Conservation (phyloP, 2,329 filamentous ascomycete genomes). For the Microdochium paspali region DNA sequence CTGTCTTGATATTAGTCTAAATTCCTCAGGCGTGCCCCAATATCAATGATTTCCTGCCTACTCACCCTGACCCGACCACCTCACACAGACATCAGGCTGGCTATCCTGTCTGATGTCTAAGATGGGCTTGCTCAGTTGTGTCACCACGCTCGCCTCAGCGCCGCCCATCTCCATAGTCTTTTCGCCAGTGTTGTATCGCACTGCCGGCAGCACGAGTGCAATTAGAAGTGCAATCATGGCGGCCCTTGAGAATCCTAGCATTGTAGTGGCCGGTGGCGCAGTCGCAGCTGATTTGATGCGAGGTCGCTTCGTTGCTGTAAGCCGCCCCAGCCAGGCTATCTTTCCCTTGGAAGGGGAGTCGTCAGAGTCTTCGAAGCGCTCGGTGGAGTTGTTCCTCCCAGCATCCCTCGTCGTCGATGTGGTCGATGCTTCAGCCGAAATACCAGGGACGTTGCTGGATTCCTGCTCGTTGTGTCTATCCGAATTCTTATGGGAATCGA, state of each 20-base stretch:
- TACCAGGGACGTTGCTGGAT: constrained; percentile 17
- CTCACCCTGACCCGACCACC: constrained; percentile 57
- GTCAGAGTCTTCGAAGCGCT: constrained; percentile 3
- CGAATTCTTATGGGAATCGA: constrained; percentile 3
- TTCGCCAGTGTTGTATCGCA: constrained; percentile 31
- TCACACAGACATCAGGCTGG: constrained; percentile 47
- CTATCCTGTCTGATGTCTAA: constrained; percentile 33
- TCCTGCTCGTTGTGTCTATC: constrained; percentile 19
- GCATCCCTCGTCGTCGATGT: constrained; percentile 16
- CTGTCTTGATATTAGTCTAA: constrained; percentile 20
- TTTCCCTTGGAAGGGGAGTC: constrained; percentile 7
- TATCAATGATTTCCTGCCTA: constrained; percentile 1
- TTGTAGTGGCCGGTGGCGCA: constrained; percentile 27
- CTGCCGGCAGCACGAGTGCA: constrained; percentile 37
- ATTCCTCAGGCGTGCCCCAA: constrained; percentile 6
- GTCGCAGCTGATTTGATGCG: constrained; percentile 32
- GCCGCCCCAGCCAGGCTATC: constrained; percentile 31
- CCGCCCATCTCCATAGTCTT: constrained; percentile 29
- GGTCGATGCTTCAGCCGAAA: constrained; percentile 11
- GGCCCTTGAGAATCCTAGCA: constrained; percentile 25
- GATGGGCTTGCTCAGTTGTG: constrained; percentile 11
- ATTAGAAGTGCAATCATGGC: constrained; percentile 39
- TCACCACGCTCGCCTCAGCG: constrained; percentile 37
- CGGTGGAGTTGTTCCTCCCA: constrained; percentile 5
- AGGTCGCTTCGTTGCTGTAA: constrained; percentile 29